Evolutionary conservation across 108 stramenopile genomes (phyloP), one percentile per base, ranked within the genome.

Genomic region (Ochromonas danica): DNA sequence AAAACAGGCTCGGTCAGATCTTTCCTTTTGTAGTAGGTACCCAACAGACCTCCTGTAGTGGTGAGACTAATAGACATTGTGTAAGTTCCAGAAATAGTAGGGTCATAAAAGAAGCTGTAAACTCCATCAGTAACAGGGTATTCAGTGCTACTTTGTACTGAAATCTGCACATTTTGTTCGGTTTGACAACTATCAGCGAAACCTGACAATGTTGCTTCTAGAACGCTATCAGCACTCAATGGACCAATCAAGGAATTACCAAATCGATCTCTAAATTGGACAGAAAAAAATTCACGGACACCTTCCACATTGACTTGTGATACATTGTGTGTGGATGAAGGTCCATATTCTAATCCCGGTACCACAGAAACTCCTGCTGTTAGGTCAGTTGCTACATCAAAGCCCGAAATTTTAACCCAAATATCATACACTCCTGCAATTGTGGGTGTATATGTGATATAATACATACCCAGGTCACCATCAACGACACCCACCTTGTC

Each of bases 1-100:
- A 85, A 62, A 0, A 90, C 89, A 3, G 92, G 89, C 28, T 88
- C 86, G 1, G 89, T 87, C 71, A 91, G 90, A 81, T 92, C 93
- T 38, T 70, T 62, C 60, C 83, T 79, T 40, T 75, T 45, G 74
- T 77, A 92, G 72, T 86, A 92, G 1, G 93, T 92, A 1, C 87
- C 88, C 1, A 92, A 78, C 1, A 93, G 83, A 0, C 93, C 93
- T 31, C 93, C 93, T 22, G 77, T 62, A 57, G 84, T 81, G 1
- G 83, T 86, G 42, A 90, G 78, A 82, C 61, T 38, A 27, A 90
- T 79, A 38, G 79, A 77, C 40, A 88, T 60, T 10, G 71, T 30
- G 81, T 92, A 90, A 0, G 61, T 45, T 0, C 92, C 93, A n/a
- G 93, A 91, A 42, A 90, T 25, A 0, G 40, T 62, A 25, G 92